Evolutionary conservation across 2,329 filamentous ascomycete genomes (phyloP), one percentile per base, ranked within the genome.

Genomic region (Thermothelomyces thermophilus): DNA sequence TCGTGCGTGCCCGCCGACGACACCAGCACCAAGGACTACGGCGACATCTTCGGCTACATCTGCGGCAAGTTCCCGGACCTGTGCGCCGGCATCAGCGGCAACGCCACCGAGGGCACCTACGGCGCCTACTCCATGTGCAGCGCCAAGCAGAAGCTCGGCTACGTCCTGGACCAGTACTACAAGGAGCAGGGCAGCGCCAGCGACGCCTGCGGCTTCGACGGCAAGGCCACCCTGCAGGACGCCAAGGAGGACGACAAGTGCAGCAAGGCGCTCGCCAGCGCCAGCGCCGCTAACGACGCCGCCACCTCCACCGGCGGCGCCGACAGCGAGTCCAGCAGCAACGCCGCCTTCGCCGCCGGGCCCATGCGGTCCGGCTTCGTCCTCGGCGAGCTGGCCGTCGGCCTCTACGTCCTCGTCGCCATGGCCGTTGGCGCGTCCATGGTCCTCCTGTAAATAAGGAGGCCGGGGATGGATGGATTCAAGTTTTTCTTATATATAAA

Each of bases 81-180:
- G 14, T 93, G 88, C 70, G 70, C 67, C 20, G 87, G 83, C 48
- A 89, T 93, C 69, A 72, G 69, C 56, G 76, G 75, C 58, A 85
- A 90, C 68, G 77, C 77, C 45, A 79, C 76, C 52, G 77, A 73
- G 17, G 87, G 86, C 62, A 70, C 76, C 54, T 93, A 87, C 67
- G 87, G 87, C 59, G 79, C 85, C 41, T 89, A 87, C 74, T 80
- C 81, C 68, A 88, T 89, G 82, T 94, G 87, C 74, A 73, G 75
- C 58, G 63, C 79, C 61, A 74, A 76, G 58, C 75, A 87, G 69
- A 80, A 90, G 75, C 79, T 94, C 35, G 80, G 79, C 51, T 90
- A 79, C 65, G 84, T 82, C 42, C 77, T 90, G 58, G 81, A 90
- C 71, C 70, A 79, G 60, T 91, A 90, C 75, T 87, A 86, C 73